Evolutionary conservation across 768 basidiomycete species (phyloP).

Genomic region (Leucosporidium creatinivorum): DNA sequence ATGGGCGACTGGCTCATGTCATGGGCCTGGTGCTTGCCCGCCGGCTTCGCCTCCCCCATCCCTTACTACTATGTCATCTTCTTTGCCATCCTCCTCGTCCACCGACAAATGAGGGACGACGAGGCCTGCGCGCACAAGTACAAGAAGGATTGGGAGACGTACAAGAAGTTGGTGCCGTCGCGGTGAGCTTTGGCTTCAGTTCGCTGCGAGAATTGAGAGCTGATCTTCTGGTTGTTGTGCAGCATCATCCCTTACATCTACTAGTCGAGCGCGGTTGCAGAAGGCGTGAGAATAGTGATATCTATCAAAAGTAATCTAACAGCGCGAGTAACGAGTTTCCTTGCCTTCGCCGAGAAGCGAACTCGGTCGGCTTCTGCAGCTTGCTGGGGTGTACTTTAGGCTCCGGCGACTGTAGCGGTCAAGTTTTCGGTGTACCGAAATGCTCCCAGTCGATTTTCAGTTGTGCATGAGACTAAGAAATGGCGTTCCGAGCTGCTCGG

Average conservation of each 20-base stretch:
- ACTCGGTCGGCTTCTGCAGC: no score
- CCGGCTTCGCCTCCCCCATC: constrained; percentile 82
- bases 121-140: constrained; percentile 90
- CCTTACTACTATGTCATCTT: constrained; percentile 92
- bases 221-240: not conserved
- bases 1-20: constrained; percentile 61
- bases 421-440: no score
- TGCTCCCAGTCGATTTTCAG: no score
- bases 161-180: constrained; percentile 76
- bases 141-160: constrained; percentile 86
- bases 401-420: no score
- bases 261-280: not conserved
- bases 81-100: constrained; percentile 79
- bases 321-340: no score
- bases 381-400: no score
- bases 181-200: constrained; percentile 32
- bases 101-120: constrained; percentile 84
- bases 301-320: no score
- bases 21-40: constrained; percentile 86
- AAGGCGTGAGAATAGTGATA: not conserved
- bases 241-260: constrained; percentile 38
- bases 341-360: no score
- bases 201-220: not conserved
- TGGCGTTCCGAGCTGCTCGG: no score
- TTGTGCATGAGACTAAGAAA: no score